These are phyloP conservation scores for Brassica napus DNA, from an alignment of 345 rosid species.

Conservation along the genomic window Da-Ae NC_063451.1:42394501-42395000, in stretches of 20 bases:
- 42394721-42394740: constrained; percentile 12
- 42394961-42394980: constrained; percentile 6
- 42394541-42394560: neutral
- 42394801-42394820: constrained; percentile 51
- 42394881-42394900: constrained; percentile 62
- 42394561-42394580: constrained; percentile 15
- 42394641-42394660: constrained; percentile 13
- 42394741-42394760: constrained; percentile 17
- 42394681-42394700: constrained; percentile 9
- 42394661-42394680: constrained; percentile 29
- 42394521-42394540: neutral
- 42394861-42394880: constrained; percentile 12
- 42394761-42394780: constrained; percentile 54
- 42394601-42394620: neutral
- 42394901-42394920: constrained; percentile 75
- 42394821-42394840: constrained; percentile 10
- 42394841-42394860: constrained; percentile 19
- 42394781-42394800: constrained; percentile 75
- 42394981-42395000: constrained; percentile 47
- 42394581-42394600: neutral
- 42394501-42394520: neutral
- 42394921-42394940: constrained; percentile 13
- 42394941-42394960: constrained; percentile 17
- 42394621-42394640: neutral
- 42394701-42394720: neutral